Evolutionary conservation across 176 grass and related monocot genomes (phyloP).

Genomic region (Elaeis guineensis): DNA sequence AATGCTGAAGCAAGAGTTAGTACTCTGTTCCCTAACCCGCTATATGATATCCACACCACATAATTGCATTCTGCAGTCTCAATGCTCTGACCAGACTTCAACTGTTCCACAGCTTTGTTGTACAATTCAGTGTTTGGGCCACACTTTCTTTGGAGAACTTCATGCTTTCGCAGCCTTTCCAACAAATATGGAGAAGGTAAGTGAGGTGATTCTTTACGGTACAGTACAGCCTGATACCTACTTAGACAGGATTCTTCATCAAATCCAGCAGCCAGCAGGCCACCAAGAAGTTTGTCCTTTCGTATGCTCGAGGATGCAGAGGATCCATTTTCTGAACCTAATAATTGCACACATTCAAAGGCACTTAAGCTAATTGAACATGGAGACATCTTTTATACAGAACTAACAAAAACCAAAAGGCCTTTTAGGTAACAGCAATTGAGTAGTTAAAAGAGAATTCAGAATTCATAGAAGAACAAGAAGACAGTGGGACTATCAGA

Average conservation of each 20-base stretch:
- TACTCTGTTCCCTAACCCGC: conserved; percentile 67
- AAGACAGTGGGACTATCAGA: no score
- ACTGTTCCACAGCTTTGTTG: conserved; percentile 35
- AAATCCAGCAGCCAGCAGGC: conserved; percentile 44
- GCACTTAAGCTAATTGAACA: no score
- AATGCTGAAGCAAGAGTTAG: conserved; percentile 56
- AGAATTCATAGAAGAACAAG: no score
- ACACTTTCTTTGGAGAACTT: conserved; percentile 61
- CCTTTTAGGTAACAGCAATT: no score
- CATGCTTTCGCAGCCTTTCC: conserved; percentile 48
- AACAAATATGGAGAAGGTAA: conserved; percentile 46
- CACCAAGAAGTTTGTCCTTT: conserved; percentile 39
- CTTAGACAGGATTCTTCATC: conserved; percentile 51
- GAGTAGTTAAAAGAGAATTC: no score
- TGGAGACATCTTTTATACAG: no score
- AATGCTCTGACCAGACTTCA: conserved; percentile 35
- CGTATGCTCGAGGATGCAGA: no score
- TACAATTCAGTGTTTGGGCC: conserved; percentile 41
- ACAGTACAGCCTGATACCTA: conserved; percentile 40
- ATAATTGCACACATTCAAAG: no score
- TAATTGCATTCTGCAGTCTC: conserved; percentile 55
- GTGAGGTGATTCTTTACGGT: conserved; percentile 41
- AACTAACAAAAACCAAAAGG: no score
- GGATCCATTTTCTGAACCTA: no score
- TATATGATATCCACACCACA: conserved; percentile 37